A percentile compares a stretch with the other conserved stretches of the same genome.
These are phyloP conservation scores for Lachnellula occidentalis DNA, from an alignment of 2,329 filamentous ascomycete species.

Conservation along the genomic window DNA sequence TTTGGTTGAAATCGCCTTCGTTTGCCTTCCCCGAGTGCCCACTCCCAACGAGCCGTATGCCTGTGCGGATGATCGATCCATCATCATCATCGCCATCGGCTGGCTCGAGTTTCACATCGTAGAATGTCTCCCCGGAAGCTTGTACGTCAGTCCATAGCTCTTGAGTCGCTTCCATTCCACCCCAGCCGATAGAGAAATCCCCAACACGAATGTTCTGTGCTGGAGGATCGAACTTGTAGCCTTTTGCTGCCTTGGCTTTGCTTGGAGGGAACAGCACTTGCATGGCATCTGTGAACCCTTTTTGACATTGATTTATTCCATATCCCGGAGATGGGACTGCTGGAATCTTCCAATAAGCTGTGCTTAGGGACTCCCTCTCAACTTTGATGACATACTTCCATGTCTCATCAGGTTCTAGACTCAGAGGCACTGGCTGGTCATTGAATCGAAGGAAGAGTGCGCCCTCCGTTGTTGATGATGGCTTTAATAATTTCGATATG, in stretches of 20 bases:
- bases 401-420: conserved; percentile 1
- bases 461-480: too few relatives aligned
- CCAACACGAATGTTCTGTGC: conserved; percentile 1
- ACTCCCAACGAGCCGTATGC: too few relatives aligned
- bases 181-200: conserved; percentile 9
- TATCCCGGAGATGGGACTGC: background rate
- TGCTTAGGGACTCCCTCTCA: background rate
- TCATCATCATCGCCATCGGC: too few relatives aligned
- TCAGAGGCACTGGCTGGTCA: background rate
- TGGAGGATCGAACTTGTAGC: background rate
- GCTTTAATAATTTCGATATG: too few relatives aligned
- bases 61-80: too few relatives aligned
- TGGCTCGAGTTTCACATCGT: too few relatives aligned
- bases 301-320: conserved; percentile 21
- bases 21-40: too few relatives aligned
- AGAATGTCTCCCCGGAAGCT: background rate
- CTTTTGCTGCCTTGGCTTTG: background rate
- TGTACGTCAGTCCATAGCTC: conserved; percentile 1
- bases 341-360: conserved; percentile 23
- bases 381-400: conserved; percentile 3
- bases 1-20: too few relatives aligned
- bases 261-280: conserved; percentile 5
- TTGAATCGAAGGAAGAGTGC: background rate
- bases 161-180: conserved; percentile 16
- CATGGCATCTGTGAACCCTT: conserved; percentile 14